Base-by-base conservation (phyloP, 305 asterid genomes). In the Fraxinus ornus region DNA sequence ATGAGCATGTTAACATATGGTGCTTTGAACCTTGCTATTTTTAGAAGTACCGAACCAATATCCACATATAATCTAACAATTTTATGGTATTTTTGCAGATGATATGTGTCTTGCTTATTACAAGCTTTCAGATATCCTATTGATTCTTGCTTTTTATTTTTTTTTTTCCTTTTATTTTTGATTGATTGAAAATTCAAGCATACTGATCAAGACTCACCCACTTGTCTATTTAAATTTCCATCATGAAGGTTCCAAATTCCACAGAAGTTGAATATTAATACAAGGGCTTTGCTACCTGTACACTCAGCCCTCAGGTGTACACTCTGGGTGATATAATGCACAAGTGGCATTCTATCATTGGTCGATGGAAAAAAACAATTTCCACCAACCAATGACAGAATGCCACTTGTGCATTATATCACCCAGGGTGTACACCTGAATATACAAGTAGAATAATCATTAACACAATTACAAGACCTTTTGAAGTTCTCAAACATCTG, bases 101-200 rank as follows among this genome's bases (percentile, higher is more conserved):
- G 39, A 22, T 15, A 5, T 19, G 19, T 36, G 71, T 36, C 30
- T 39, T 36, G 80, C 78, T 62, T 4, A 17, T 37, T 57, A 49
- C 32, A 5, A 60, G 22, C 5, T 78, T 55, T 35, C 44, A 35
- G 39, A 78, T 13, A 80, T 71, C 75, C 64, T 52, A 39, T 5
- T 4, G 39, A 32, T 44, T 33, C 30, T 37, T 81, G 66, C 80
- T 2, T 49, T 15, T 49, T 30, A 44, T 33, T n/a, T 17, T 35
- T 13, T 71, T 0, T 24, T 17, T 71, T 1, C 44, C 37, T 7
- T 30, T 12, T 70, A 13, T 70, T 70, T 70, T 70, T 39, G 21
- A 77, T 52, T 39, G 37, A 70, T 77, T 77, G 77, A 70, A 52
- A 84, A 36, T 70, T 24, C 12, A 49, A 49, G 21, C 64, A 68